Percentiles rank a stretch among this genome's conserved stretches.
phyloP scores from a whole-genome alignment of 768 basidiomycete species.

The Fistulinella prunicolor region DNA sequence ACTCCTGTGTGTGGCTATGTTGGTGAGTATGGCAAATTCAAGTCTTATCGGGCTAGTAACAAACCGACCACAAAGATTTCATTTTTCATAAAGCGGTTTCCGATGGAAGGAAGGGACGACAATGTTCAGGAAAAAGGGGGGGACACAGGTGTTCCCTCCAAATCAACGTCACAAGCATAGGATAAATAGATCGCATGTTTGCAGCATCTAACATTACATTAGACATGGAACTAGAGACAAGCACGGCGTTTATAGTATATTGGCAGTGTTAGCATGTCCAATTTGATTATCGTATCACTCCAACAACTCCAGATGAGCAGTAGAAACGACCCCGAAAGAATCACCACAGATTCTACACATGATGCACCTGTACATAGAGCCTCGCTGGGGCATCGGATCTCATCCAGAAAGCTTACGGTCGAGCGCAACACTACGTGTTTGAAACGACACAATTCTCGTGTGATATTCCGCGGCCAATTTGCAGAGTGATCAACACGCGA shows the following conservation, averaged over 20 bases:
- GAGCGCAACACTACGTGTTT: too few species aligned
- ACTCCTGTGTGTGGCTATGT: conserved; percentile 59
- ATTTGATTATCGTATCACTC: too few species aligned
- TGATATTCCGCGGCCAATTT: conserved; percentile 24
- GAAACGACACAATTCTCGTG: conserved; percentile 11
- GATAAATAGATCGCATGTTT: conserved; percentile 1
- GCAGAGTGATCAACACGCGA: conserved; percentile 14
- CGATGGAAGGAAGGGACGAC: conserved; percentile 19
- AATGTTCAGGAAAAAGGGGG: conserved; percentile 20
- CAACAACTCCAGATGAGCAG: neutral
- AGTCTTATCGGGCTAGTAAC: conserved; percentile 7
- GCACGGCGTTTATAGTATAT: neutral
- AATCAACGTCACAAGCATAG: conserved; percentile 18
- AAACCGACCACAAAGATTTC: conserved; percentile 22
- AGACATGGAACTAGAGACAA: conserved; percentile 15
- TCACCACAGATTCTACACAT: neutral
- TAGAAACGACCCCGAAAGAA: neutral
- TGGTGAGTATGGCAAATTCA: conserved; percentile 41
- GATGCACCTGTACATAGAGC: neutral
- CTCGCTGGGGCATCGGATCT: conserved; percentile 11
- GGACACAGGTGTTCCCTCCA: conserved; percentile 3
- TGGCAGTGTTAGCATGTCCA: too few species aligned
- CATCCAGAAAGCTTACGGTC: conserved; percentile 10
- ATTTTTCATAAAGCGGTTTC: conserved; percentile 26
- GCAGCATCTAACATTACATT: conserved; percentile 13